A percentile compares a stretch with the other conserved stretches of the same genome.
These are phyloP conservation scores for Irpex lacteus DNA, from an alignment of 1,284 basidiomycete genomes.

Conservation along the genomic window DNA sequence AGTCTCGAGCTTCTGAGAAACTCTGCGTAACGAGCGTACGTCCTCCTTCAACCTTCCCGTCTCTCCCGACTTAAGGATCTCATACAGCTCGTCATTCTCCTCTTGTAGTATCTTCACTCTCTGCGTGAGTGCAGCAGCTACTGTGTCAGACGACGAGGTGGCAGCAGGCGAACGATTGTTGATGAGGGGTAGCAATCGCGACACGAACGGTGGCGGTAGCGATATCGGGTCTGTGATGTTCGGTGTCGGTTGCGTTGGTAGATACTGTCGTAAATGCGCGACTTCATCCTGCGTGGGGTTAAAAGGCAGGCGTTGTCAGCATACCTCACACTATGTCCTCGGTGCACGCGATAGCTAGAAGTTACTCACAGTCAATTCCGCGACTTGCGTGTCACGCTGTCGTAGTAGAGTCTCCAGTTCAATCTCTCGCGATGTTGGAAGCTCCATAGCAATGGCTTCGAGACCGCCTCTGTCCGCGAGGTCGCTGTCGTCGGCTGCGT, in stretches of 20 bases:
- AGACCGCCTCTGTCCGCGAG: slow-evolving; percentile 14
- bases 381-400: slow-evolving; percentile 66
- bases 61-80: slow-evolving; percentile 65
- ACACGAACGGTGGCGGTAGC: slow-evolving; percentile 64
- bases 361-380: slow-evolving; percentile 62
- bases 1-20: slow-evolving; percentile 63
- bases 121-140: slow-evolving; percentile 68
- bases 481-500: slow-evolving; percentile 17
- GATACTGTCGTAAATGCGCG: slow-evolving; percentile 58
- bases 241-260: slow-evolving; percentile 54
- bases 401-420: slow-evolving; percentile 74
- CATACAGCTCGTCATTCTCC: slow-evolving; percentile 70
- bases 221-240: slow-evolving; percentile 59
- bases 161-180: slow-evolving; percentile 35
- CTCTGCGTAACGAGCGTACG: slow-evolving; percentile 61
- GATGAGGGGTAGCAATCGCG: slow-evolving; percentile 65
- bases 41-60: slow-evolving; percentile 78
- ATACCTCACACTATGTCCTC: slow-evolving; percentile 8
- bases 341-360: background rate
- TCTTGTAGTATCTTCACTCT: slow-evolving; percentile 69
- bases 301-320: slow-evolving; percentile 15
- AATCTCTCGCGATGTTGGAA: slow-evolving; percentile 70
- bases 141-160: slow-evolving; percentile 48
- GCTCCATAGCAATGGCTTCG: slow-evolving; percentile 45
- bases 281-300: slow-evolving; percentile 61